A percentile compares a stretch with the other conserved stretches of the same genome.
Conservation (phyloP, 441 rosid genomes). For the Caryocar brasiliense region DNA sequence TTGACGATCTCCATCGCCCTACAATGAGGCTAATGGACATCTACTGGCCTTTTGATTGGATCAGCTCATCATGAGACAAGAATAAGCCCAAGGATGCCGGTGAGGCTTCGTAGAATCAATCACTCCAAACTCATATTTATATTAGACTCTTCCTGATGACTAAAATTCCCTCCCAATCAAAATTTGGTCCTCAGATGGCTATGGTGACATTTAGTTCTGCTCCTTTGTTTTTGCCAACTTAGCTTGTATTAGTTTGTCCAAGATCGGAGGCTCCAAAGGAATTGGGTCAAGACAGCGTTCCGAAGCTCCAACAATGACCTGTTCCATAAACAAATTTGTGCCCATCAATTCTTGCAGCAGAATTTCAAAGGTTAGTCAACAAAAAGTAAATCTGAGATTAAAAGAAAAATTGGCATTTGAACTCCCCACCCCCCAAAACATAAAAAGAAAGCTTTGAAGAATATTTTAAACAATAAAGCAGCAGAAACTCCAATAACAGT, state of each 20-base stretch:
- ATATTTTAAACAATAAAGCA: too few relatives aligned
- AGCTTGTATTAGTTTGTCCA: conserved; percentile 90
- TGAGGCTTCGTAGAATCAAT: not conserved
- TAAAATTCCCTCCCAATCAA: not conserved
- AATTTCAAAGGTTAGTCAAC: not conserved
- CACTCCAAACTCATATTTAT: not conserved
- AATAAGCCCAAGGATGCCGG: too few relatives aligned
- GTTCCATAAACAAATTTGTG: conserved; percentile 17
- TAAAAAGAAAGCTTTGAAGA: too few relatives aligned
- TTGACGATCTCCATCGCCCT: too few relatives aligned
- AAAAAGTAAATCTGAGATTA: not conserved
- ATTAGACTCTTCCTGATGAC: not conserved
- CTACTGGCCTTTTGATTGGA: too few relatives aligned
- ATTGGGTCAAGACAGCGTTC: conserved; percentile 91
- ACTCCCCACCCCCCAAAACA: too few relatives aligned
- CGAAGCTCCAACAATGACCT: conserved; percentile 91
- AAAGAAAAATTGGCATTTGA: not conserved
- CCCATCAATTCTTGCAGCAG: not conserved
- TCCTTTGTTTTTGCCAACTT: conserved; percentile 60
- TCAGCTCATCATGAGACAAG: too few relatives aligned
- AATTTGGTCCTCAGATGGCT: conserved; percentile 1
- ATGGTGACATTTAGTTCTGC: conserved; percentile 20
- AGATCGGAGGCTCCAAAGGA: conserved; percentile 82
- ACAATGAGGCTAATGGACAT: too few relatives aligned
- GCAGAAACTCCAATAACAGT: too few relatives aligned